phyloP scores from a whole-genome alignment of 352 stramenopile species.

The Pythium chondricola region DNA sequence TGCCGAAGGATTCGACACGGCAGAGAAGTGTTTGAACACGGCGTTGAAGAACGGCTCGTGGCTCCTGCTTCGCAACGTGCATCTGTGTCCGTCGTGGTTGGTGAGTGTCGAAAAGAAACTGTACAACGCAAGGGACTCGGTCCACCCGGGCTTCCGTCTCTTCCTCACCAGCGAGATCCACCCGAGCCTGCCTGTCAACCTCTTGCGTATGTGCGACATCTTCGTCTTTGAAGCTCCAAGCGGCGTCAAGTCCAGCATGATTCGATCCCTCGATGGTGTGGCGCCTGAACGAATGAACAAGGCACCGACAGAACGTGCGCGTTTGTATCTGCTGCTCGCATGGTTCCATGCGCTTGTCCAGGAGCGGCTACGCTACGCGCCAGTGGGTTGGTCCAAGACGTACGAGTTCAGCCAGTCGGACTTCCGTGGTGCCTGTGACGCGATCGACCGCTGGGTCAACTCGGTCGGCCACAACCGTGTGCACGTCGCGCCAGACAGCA shows the following conservation, averaged over 20 bases:
- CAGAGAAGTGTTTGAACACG: conserved; percentile 92
- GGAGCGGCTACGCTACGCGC: conserved; percentile 97
- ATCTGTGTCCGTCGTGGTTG: conserved; percentile 98
- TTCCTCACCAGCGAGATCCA: conserved; percentile 99
- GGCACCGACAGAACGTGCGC: conserved; percentile 78
- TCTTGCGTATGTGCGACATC: conserved; percentile 95
- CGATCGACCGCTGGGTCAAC: conserved; percentile 97
- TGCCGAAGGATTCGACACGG: conserved; percentile 93
- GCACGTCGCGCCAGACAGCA: conserved; percentile 92
- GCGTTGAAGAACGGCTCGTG: conserved; percentile 96
- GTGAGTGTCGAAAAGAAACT: conserved; percentile 97
- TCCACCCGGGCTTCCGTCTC: conserved; percentile 75
- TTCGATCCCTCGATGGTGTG: conserved; percentile 93
- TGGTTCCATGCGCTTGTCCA: conserved; percentile 99
- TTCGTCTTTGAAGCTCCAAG: conserved; percentile 98
- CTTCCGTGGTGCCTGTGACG: conserved; percentile 94
- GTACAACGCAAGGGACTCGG: conserved; percentile 73
- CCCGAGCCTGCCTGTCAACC: conserved; percentile 92
- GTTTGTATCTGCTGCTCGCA: conserved; percentile 95
- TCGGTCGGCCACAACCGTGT: conserved; percentile 69
- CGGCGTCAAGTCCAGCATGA: conserved; percentile 96
- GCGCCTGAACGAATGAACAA: conserved; percentile 89
- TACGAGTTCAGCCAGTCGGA: conserved; percentile 99
- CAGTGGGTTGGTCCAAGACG: conserved; percentile 96
- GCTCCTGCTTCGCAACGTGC: conserved; percentile 99